Base-by-base conservation (phyloP, 2,329 filamentous ascomycete species). In the Clonostachys rhizophaga region DNA sequence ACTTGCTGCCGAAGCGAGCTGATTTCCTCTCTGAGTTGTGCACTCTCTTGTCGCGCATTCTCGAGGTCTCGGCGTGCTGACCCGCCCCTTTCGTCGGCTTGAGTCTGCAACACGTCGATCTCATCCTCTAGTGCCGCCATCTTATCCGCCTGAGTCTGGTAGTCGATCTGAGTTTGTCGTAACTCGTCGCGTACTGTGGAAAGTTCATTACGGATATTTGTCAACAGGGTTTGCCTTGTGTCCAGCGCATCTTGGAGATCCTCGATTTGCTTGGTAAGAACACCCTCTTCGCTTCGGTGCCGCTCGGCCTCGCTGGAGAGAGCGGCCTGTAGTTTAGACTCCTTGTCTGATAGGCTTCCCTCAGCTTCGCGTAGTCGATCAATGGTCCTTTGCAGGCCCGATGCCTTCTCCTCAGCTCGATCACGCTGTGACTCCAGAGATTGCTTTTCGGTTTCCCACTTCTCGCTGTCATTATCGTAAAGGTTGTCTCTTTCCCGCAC, bases 201-300 rank as follows among this genome's bases (percentile, higher is more conserved):
- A 5, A 91, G 67, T 56, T 91, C 86, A 45, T 74, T 76, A 45
- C 84, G 79, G 24, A 87, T 71, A 44, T 80, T 78, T 16, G 86
- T 86, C 6, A 89, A 64, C 40, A 81, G 72, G n/a, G 76, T 69
- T 57, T 87, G 81, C 52, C 86, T 82, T 30, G 79, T 72, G 47
- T 86, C 77, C 12, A 94, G 74, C 49, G 90, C 87, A 43, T 82
- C 77, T 57, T 87, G 84, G 10, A 94, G 72, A 44, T 86, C 84
- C 42, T 86, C 79, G 45, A 95, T 81, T 61, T 94, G 88, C n/a
- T 79, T 76, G 51, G 74, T 80, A 44, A 95, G 70, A 8, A 84
- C 68, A 11, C 79, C 79, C 59, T 92, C 86, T 56, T 92, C 87
- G 47, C 78, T 81, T 52, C 77, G 76, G 57, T 94, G 84, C 20